phyloP scores from a whole-genome alignment of 2,329 filamentous ascomycete species.

The Aspergillus sp. region DNA sequence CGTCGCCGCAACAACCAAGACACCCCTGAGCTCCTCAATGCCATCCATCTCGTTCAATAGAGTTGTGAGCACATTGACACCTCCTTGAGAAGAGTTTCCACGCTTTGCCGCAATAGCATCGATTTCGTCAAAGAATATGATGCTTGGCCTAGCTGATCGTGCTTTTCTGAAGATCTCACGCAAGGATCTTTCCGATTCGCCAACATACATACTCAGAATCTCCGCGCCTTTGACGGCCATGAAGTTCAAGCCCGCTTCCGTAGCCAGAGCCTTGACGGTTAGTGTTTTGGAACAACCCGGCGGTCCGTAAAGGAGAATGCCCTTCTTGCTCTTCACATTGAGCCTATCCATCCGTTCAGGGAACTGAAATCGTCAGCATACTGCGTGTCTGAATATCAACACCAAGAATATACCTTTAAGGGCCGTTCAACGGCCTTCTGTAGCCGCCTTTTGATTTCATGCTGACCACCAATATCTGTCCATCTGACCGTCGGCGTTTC shows the following conservation, averaged over 20 bases:
- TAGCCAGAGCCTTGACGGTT: conserved; percentile 87
- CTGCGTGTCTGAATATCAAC: neutral
- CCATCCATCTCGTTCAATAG: conserved; percentile 95
- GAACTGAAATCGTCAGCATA: conserved; percentile 39
- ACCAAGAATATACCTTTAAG: conserved; percentile 50
- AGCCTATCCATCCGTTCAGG: conserved; percentile 56
- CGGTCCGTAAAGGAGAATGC: conserved; percentile 86
- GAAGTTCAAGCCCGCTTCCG: conserved; percentile 90
- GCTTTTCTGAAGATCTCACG: conserved; percentile 86
- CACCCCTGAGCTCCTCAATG: conserved; percentile 80
- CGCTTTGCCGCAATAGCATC: conserved; percentile 75
- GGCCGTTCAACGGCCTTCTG: conserved; percentile 63
- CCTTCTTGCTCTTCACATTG: conserved; percentile 69
- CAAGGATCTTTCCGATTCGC: conserved; percentile 86
- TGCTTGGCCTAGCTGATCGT: conserved; percentile 80
- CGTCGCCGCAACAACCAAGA: conserved; percentile 87
- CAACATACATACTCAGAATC: conserved; percentile 94
- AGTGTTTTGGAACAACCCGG: conserved; percentile 95
- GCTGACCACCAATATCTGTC: conserved; percentile 86
- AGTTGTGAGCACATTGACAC: conserved; percentile 83
- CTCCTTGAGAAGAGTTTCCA: conserved; percentile 54
- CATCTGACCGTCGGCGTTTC: conserved; percentile 85
- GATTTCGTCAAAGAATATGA: conserved; percentile 97
- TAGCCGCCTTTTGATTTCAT: conserved; percentile 72
- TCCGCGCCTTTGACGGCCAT: conserved; percentile 93